These are phyloP conservation scores for Lentinula novae-zelandiae DNA, from an alignment of 1,284 basidiomycete genomes.

Conservation along the genomic window DNA sequence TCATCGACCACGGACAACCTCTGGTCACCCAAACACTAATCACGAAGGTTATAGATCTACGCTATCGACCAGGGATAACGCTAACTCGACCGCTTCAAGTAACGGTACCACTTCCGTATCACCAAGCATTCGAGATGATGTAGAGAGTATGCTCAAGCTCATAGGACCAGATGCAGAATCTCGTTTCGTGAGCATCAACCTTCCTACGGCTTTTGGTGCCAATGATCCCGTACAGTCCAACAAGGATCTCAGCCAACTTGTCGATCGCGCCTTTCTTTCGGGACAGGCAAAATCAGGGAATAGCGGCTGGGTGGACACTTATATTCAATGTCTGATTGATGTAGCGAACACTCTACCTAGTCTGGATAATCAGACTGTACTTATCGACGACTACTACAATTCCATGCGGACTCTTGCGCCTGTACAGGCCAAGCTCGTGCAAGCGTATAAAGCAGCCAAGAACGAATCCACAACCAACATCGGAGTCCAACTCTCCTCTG, in stretches of 20 bases:
- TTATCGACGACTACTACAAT: conserved; percentile 2
- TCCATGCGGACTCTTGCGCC: not conserved
- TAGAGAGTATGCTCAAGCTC: not conserved
- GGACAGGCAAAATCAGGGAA: not conserved
- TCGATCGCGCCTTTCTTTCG: not conserved
- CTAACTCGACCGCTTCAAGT: not conserved
- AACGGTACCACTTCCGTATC: not conserved
- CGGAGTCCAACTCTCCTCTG: not conserved
- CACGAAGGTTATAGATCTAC: not conserved
- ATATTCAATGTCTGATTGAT: not conserved
- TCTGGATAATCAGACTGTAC: not conserved
- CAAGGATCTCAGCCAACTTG: not conserved
- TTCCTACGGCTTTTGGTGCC: conserved; percentile 1
- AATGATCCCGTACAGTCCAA: conserved; percentile 4
- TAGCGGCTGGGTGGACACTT: conserved; percentile 1
- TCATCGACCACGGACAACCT: not conserved
- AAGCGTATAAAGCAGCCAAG: not conserved
- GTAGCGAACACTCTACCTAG: conserved; percentile 1
- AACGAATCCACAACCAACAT: conserved; percentile 3
- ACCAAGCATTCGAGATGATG: not conserved
- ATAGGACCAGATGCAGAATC: not conserved
- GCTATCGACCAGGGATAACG: not conserved
- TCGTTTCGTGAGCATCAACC: conserved; percentile 3
- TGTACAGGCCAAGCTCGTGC: conserved; percentile 1
- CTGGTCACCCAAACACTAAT: not conserved